Base-by-base conservation (phyloP, 2,329 filamentous ascomycete genomes). In the Fusarium luffae region DNA sequence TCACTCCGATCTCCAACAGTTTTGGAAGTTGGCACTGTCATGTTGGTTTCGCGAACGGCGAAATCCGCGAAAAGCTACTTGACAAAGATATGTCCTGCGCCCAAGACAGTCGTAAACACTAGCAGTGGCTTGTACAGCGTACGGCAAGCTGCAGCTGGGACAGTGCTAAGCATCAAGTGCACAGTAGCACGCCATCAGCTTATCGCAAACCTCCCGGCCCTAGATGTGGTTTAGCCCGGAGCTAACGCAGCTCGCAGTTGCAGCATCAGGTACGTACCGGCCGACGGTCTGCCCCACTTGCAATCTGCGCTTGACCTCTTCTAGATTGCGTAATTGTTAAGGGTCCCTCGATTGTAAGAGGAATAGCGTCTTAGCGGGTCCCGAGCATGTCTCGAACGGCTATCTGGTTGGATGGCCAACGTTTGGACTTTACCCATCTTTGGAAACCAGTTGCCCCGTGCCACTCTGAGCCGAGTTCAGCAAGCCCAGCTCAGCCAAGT, bases 181-280 rank as follows among this genome's bases (percentile, higher is more conserved):
- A 75, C 73, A 66, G 73, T 74, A 68, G 70, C 71, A 72, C 67
- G 70, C 59, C 73, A 73, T 75, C 73, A 75, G 73, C 73, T 74
- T 73, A 75, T 75, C 73, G 71, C 65, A 71, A 69, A 74, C 72
- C 60, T 74, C 64, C 73, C 66, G 72, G 65, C 64, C 59, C 66
- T 71, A 64, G 60, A 72, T 68, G 34, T 51, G 63, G 72, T 37
- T 62, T 74, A 75, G 73, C 56, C 40, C 47, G 5, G 49, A 57
- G 54, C 70, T 74, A 69, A 71, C 49, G 63, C 52, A 51, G 41
- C 28, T 52, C 47, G 32, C 62, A 61, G 49, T 57, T 49, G 37
- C 62, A 59, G 51, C 47, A 27, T 49, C 32, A 63, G 59, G 68
- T 73, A 73, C 70, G 70, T 73, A 72, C 65, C 44, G 21, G 19